A percentile compares a stretch with the other conserved stretches of the same genome.
Evolutionary conservation across 257 asterid genomes (phyloP).

Genomic region (Jacaranda mimosifolia): DNA sequence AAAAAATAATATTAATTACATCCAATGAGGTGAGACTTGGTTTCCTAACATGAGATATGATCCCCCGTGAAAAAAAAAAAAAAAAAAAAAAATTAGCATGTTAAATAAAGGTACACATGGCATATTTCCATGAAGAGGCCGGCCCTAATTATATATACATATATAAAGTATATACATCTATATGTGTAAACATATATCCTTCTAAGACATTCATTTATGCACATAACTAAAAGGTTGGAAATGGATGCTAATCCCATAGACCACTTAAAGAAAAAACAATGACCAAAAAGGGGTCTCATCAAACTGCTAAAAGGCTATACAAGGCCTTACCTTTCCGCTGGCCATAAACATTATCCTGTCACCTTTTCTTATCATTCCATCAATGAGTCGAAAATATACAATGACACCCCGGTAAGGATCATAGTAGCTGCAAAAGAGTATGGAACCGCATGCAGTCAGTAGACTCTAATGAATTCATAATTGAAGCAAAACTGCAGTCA

Average conservation of each 20-base stretch:
- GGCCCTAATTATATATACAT: not conserved
- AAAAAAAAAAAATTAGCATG: not conserved
- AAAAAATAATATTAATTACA: not conserved
- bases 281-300: conserved; percentile 22
- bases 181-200: not conserved
- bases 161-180: not conserved
- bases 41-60: not conserved
- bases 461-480: conserved; percentile 33
- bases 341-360: conserved; percentile 95
- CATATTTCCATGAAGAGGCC: not conserved
- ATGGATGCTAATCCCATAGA: conserved; percentile 5
- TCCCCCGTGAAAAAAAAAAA: not conserved
- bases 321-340: conserved; percentile 78
- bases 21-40: not conserved
- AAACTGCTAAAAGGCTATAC: conserved; percentile 29
- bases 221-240: conserved; percentile 11
- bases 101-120: not conserved
- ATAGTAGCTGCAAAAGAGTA: conserved; percentile 72
- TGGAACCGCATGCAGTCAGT: conserved; percentile 35
- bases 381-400: conserved; percentile 93
- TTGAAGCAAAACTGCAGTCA: conserved; percentile 7
- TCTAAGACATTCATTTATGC: conserved; percentile 25
- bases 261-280: conserved; percentile 21
- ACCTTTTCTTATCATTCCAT: conserved; percentile 88
- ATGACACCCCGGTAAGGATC: conserved; percentile 97